Base-by-base conservation (phyloP, 257 asterid species). In the Nicotiana otophora region DNA sequence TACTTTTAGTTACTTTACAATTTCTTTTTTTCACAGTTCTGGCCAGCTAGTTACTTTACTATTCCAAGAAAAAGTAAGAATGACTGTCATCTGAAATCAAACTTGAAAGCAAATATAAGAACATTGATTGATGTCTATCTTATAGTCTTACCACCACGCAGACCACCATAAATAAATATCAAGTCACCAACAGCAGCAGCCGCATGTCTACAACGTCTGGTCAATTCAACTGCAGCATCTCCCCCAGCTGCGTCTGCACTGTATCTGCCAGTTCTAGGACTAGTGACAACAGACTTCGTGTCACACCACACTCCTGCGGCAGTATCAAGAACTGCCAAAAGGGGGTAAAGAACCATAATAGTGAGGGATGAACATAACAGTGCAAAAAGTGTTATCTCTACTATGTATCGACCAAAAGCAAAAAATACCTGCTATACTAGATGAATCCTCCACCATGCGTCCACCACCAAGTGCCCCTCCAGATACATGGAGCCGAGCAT, bases 221-320 rank as follows among this genome's bases (percentile, higher is more conserved):
- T 94, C 91, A 94, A 88, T 87, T 96, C 99, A 83, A 96, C 98
- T 1, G 99, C 97, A 30, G 99, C 98, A 89, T 96, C 99, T 34
- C 99, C 99, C 54, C 98, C 99, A 82, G 99, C 99, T 86, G 98
- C 98, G 88, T 96, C 98, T 34, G 97, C 99, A 86, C 99, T 96
- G 86, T 88, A 96, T 85, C 91, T 91, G 79, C 99, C 99, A 83
- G 98, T 94, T 89, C 99, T 91, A 34, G 99, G 98, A 85, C 91
- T 95, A 12, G 98, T 95, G 83, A 97, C 98, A 74, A 97, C 98
- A 82, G 99, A 93, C 79, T 90, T 97, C 2, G 95, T 92, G 87
- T 97, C 99, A 55, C 98, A 97, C 99, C 99, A 97, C 46, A 97
- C 98, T 85, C 99, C 99, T 81, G 99, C 99, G 66, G 99, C 99